These are phyloP conservation scores for Fusarium sublunatum DNA, from an alignment of 2,329 filamentous ascomycete species.

Conservation along the genomic window DNA sequence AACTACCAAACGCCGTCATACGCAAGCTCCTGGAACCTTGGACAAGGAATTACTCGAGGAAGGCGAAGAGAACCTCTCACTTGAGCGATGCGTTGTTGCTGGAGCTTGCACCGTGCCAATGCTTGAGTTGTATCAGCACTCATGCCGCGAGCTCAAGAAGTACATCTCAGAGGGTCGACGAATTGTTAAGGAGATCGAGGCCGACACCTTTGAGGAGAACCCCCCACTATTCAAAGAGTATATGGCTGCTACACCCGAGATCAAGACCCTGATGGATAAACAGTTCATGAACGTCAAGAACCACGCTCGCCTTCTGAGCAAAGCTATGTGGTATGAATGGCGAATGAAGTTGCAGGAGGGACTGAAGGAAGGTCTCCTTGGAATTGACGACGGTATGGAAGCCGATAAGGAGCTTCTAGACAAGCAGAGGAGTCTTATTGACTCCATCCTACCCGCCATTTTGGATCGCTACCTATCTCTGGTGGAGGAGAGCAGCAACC, in stretches of 20 bases:
- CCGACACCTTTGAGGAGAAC: constrained; percentile 88
- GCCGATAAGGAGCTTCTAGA: constrained; percentile 75
- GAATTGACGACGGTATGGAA: constrained; percentile 80
- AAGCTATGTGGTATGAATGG: constrained; percentile 99
- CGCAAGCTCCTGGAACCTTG: constrained; percentile 69
- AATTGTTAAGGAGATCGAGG: constrained; percentile 91
- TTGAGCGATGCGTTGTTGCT: constrained; percentile 86
- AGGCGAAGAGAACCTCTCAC: constrained; percentile 63
- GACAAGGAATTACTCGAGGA: constrained; percentile 56
- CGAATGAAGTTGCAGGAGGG: constrained; percentile 86
- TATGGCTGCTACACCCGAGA: constrained; percentile 82
- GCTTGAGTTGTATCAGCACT: constrained; percentile 94
- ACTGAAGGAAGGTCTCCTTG: constrained; percentile 81
- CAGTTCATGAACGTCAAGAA: constrained; percentile 98
- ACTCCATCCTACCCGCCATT: constrained; percentile 74
- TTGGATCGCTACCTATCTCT: constrained; percentile 70
- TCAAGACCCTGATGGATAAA: constrained; percentile 90
- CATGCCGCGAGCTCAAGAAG: constrained; percentile 93
- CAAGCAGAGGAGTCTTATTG: constrained; percentile 75
- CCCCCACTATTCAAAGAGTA: constrained; percentile 94
- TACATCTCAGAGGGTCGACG: constrained; percentile 94
- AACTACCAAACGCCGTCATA: constrained; percentile 93
- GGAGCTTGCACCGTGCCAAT: constrained; percentile 92
- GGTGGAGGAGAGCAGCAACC: constrained; percentile 70
- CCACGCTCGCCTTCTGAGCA: constrained; percentile 87